phyloP scores from a whole-genome alignment of 768 basidiomycete genomes.

The Lactarius pseudohatsudake region DNA sequence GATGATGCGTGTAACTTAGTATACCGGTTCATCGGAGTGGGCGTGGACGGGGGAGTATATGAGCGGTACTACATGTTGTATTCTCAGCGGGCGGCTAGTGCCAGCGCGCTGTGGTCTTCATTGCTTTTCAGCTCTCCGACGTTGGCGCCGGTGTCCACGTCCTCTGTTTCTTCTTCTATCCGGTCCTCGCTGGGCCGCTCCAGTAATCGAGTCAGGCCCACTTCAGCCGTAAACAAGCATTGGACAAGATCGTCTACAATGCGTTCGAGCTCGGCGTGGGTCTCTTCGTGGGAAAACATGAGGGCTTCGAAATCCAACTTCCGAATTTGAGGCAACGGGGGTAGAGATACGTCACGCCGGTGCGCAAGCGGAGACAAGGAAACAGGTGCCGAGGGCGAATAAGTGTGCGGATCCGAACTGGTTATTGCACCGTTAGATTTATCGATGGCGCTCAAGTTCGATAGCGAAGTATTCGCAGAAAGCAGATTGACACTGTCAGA shows the following conservation, averaged over 20 bases:
- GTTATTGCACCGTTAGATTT: constrained; percentile 11
- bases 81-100: constrained; percentile 20
- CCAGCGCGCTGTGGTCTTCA: constrained; percentile 15
- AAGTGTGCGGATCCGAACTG: constrained; percentile 15
- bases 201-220: constrained; percentile 66
- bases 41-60: constrained; percentile 2
- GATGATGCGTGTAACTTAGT: constrained; percentile 5
- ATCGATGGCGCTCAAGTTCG: not conserved
- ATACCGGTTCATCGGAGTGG: constrained; percentile 6
- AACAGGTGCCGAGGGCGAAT: constrained; percentile 24
- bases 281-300: constrained; percentile 53
- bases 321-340: constrained; percentile 44
- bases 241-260: constrained; percentile 73
- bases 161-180: constrained; percentile 67
- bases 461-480: constrained; percentile 5
- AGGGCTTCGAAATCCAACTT: constrained; percentile 69
- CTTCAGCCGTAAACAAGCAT: constrained; percentile 76
- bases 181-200: constrained; percentile 50
- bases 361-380: constrained; percentile 31
- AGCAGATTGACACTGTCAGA: constrained; percentile 16
- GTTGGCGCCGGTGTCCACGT: constrained; percentile 23
- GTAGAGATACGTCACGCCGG: constrained; percentile 28
- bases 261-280: constrained; percentile 66
- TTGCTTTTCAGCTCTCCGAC: not conserved
- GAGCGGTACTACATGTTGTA: not conserved